Evolutionary conservation across 495 filamentous ascomycete genomes (phyloP).

Genomic region (Entonaema liquescens): DNA sequence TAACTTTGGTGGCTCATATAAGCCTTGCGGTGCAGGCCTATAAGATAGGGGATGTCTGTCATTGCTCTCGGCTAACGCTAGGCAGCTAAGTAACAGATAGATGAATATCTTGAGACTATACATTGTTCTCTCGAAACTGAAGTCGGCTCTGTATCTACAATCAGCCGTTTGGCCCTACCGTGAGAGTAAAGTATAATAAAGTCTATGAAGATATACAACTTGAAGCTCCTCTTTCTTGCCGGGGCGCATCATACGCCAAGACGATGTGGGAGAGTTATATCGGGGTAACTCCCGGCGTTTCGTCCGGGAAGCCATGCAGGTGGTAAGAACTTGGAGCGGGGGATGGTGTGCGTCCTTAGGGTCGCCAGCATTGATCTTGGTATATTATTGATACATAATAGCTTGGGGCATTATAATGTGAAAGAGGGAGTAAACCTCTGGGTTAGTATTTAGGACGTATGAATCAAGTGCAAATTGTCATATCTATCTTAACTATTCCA

Average conservation of each 20-base stretch:
- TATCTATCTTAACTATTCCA: not conserved
- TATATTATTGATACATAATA: not conserved
- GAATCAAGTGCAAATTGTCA: not conserved
- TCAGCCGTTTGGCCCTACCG: not conserved
- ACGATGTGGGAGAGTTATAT: not conserved
- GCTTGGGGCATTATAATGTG: not conserved
- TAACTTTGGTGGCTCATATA: not conserved
- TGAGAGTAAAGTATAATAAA: not conserved
- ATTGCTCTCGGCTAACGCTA: not conserved
- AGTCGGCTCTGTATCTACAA: not conserved
- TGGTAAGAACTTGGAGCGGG: not conserved
- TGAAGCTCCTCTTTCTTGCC: not conserved
- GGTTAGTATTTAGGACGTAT: not conserved
- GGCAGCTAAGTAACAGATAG: not conserved
- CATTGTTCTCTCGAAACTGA: not conserved
- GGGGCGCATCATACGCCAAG: not conserved
- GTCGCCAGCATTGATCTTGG: not conserved
- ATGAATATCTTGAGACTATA: not conserved
- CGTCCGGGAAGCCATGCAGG: not conserved
- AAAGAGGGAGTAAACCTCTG: not conserved
- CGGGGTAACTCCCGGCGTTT: not conserved
- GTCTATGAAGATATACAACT: too few relatives aligned
- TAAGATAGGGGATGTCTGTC: not conserved
- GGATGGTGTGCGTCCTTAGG: not conserved
- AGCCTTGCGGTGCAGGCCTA: not conserved